These are phyloP conservation scores for Globisporangium rhizosaccharum DNA, from an alignment of 352 stramenopile genomes.

Conservation along the genomic window DNA sequence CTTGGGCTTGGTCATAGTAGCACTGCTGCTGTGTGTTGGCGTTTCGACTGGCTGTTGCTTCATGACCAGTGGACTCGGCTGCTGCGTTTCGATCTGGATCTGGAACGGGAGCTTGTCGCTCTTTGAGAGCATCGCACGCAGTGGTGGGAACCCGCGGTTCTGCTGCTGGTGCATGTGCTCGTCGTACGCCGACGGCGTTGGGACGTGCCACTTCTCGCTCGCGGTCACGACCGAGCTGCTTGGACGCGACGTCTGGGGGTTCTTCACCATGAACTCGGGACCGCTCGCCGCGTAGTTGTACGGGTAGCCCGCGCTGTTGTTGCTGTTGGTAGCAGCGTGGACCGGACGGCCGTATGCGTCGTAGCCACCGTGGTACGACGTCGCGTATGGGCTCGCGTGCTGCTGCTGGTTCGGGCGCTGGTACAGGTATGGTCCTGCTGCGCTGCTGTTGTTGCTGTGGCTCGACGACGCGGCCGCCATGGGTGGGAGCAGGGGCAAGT, in stretches of 20 bases:
- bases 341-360: conserved; percentile 13
- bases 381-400: conserved; percentile 6
- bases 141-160: conserved; percentile 8
- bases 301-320: neutral
- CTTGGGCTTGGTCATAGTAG: neutral
- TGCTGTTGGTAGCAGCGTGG: neutral
- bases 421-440: neutral
- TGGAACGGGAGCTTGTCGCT: conserved; percentile 7
- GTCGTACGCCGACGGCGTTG: neutral
- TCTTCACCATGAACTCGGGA: neutral
- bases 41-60: conserved; percentile 4
- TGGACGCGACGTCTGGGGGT: neutral
- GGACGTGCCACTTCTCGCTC: conserved; percentile 15
- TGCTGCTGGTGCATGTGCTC: conserved; percentile 8
- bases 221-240: conserved; percentile 7
- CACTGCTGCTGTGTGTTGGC: neutral
- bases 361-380: conserved; percentile 7
- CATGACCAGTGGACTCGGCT: conserved; percentile 19
- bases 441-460: neutral
- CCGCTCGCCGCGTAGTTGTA: conserved; percentile 6
- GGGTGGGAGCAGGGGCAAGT: conserved; percentile 9
- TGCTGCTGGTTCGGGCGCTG: neutral
- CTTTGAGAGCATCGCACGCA: conserved; percentile 16
- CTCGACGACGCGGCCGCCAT: conserved; percentile 3
- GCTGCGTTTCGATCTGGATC: neutral